phyloP scores from a whole-genome alignment of 805 yeast genomes.

The Yamadazyma sp. region DNA sequence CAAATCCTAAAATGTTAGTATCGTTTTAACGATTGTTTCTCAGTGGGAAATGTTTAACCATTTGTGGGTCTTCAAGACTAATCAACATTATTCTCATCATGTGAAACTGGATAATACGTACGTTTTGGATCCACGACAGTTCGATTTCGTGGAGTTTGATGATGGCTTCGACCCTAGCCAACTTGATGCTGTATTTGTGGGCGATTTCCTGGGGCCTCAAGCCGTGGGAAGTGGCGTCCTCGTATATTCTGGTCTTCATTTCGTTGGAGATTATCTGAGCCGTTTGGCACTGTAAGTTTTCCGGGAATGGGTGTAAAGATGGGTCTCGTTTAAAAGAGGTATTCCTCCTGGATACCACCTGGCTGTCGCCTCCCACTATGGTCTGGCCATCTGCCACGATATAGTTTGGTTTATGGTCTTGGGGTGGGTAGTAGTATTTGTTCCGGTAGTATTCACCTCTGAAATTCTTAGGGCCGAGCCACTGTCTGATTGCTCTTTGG shows the following conservation, averaged over 20 bases:
- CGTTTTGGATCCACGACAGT: constrained; percentile 56
- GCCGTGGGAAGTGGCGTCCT: constrained; percentile 53
- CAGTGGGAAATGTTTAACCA: constrained; percentile 18
- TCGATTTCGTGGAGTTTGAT: constrained; percentile 67
- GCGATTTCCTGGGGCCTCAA: constrained; percentile 72
- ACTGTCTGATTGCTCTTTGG: constrained; percentile 64
- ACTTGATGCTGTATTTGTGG: constrained; percentile 71
- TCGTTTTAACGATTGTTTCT: constrained; percentile 11
- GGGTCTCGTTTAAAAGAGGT: constrained; percentile 21
- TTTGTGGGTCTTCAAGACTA: constrained; percentile 71
- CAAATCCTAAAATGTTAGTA: constrained; percentile 48
- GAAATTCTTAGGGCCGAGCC: constrained; percentile 80
- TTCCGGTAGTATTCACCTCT: constrained; percentile 79
- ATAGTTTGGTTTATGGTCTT: constrained; percentile 71
- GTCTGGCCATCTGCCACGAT: constrained; percentile 54
- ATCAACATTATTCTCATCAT: constrained; percentile 41
- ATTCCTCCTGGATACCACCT: constrained; percentile 1
- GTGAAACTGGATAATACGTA: constrained; percentile 40
- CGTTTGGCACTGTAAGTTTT: constrained; percentile 67
- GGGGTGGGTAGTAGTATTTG: constrained; percentile 69
- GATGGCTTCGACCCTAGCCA: constrained; percentile 89
- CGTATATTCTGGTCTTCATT: constrained; percentile 59
- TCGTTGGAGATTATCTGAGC: constrained; percentile 58
- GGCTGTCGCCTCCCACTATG: constrained; percentile 18
- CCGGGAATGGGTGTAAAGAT: constrained; percentile 77